Evolutionary conservation across 169 alveolate genomes (phyloP).

Genomic region (Babesia bigemina): DNA sequence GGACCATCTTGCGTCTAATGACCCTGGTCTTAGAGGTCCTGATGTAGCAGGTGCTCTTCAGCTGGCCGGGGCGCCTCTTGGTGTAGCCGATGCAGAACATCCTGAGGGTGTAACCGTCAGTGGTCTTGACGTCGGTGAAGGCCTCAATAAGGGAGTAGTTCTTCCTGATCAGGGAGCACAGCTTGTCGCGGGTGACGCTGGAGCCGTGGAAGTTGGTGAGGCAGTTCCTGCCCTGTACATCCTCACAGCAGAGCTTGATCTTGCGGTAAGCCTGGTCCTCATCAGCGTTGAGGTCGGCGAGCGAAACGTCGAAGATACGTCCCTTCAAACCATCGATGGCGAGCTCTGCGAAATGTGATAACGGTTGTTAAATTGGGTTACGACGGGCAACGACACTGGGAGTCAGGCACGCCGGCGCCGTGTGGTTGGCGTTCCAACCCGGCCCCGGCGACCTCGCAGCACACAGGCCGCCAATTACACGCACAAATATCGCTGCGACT

Average conservation of each 20-base stretch:
- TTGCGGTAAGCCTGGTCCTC: slow-evolving; percentile 94
- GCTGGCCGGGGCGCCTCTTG: slow-evolving; percentile 91
- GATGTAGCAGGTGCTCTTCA: slow-evolving; percentile 96
- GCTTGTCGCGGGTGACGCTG: slow-evolving; percentile 96
- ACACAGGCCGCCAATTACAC: not conserved
- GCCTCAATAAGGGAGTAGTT: slow-evolving; percentile 97
- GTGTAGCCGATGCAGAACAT: slow-evolving; percentile 98
- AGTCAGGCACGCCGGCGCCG: not conserved
- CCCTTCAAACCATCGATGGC: slow-evolving; percentile 94
- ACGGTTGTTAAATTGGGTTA: not conserved
- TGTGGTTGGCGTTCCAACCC: not conserved
- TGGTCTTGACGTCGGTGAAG: slow-evolving; percentile 94
- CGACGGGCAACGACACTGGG: not conserved
- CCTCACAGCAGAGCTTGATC: slow-evolving; percentile 93
- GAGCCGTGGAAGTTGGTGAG: slow-evolving; percentile 96
- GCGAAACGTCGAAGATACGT: slow-evolving; percentile 93
- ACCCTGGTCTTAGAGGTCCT: slow-evolving; percentile 91
- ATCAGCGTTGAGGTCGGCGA: slow-evolving; percentile 94
- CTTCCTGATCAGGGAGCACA: slow-evolving; percentile 94
- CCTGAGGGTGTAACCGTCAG: slow-evolving; percentile 94
- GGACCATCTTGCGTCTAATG: slow-evolving; percentile 96
- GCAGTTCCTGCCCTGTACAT: slow-evolving; percentile 93
- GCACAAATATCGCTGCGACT: slow-evolving; percentile 19
- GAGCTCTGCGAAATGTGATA: slow-evolving; percentile 72
- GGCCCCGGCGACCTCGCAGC: not conserved